phyloP scores from a whole-genome alignment of 768 basidiomycete species.

The Astraeus odoratus region DNA sequence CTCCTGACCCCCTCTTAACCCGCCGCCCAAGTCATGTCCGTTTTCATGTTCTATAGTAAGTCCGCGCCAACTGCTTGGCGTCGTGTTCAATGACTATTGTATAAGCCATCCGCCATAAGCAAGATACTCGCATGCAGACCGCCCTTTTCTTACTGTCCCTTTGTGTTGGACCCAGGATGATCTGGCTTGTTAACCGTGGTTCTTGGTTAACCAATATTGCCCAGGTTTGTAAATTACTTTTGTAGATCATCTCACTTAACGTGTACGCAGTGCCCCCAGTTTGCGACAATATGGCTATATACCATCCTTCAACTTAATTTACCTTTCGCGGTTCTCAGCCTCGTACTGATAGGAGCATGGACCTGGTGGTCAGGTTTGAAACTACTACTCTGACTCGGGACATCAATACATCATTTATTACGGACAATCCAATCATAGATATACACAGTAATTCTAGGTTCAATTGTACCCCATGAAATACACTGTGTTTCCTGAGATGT shows the following conservation, averaged over 20 bases:
- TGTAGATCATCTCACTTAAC: constrained; percentile 1
- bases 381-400: constrained; percentile 26
- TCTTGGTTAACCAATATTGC: constrained; percentile 67
- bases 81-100: constrained; percentile 1
- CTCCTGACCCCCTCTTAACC: constrained; percentile 2
- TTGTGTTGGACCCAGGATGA: constrained; percentile 53
- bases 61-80: background rate
- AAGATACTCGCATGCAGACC: constrained; percentile 43
- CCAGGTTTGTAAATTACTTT: constrained; percentile 42
- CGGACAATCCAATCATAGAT: background rate
- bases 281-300: constrained; percentile 77
- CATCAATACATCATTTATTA: background rate
- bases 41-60: constrained; percentile 76
- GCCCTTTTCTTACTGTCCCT: constrained; percentile 54
- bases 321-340: constrained; percentile 49
- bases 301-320: constrained; percentile 65
- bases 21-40: constrained; percentile 48
- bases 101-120: constrained; percentile 58
- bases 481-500: too few relatives aligned
- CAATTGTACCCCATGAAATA: background rate
- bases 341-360: constrained; percentile 48
- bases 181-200: constrained; percentile 65
- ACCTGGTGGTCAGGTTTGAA: constrained; percentile 58
- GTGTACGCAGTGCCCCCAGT: constrained; percentile 55
- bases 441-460: background rate